Percentiles rank a stretch among this genome's conserved stretches.
phyloP scores from a whole-genome alignment of 352 stramenopile species.

The Pythium aristosporum region DNA sequence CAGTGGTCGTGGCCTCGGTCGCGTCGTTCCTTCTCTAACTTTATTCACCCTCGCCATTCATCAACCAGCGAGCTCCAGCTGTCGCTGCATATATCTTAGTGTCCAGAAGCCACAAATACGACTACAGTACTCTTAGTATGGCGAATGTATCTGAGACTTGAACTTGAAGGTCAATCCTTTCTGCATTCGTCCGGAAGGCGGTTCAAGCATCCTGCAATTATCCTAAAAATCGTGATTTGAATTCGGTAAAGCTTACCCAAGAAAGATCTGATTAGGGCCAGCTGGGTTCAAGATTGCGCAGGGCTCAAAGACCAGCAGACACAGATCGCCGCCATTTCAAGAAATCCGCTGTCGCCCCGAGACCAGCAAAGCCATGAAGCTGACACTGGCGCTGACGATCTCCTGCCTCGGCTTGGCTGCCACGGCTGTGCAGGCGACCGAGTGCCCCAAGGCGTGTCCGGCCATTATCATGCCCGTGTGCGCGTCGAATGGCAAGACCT shows the following conservation, averaged over 20 bases:
- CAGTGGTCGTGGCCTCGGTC: not conserved
- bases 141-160: not conserved
- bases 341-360: too few species aligned
- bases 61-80: too few species aligned
- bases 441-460: constrained; percentile 17
- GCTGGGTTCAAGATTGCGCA: constrained; percentile 5
- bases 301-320: not conserved
- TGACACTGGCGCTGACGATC: not conserved
- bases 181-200: not conserved
- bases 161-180: not conserved
- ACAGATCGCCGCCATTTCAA: too few species aligned
- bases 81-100: too few species aligned
- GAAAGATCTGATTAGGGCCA: constrained; percentile 12
- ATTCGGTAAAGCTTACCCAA: not conserved
- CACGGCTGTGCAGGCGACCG: not conserved
- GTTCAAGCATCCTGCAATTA: not conserved
- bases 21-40: constrained; percentile 3
- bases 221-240: not conserved
- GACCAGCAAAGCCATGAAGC: constrained; percentile 4
- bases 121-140: not conserved
- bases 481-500: constrained; percentile 32
- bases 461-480: constrained; percentile 22
- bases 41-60: not conserved
- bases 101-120: too few species aligned
- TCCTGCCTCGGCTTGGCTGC: not conserved